Conservation (phyloP, 352 stramenopile species). For the Chrysophaeum taylorii region DNA sequence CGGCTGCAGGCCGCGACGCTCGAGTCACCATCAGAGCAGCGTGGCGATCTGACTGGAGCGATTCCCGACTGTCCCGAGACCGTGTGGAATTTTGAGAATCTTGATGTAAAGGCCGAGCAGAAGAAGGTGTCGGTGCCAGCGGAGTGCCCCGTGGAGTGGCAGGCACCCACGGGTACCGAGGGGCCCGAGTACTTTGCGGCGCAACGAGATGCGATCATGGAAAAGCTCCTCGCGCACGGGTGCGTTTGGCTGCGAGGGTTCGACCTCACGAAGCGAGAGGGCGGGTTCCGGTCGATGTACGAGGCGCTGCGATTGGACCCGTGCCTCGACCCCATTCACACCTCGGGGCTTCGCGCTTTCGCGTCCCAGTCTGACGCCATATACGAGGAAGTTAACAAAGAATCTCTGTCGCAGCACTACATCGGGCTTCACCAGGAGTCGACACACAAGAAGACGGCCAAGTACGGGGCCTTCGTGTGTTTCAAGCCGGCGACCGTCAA, state of each 20-base stretch:
- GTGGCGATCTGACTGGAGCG: conserved; percentile 36
- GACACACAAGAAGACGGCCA: conserved; percentile 52
- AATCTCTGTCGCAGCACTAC: conserved; percentile 48
- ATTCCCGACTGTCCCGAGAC: conserved; percentile 61
- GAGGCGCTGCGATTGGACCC: conserved; percentile 49
- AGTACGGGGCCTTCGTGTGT: conserved; percentile 58
- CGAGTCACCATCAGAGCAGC: too few species aligned
- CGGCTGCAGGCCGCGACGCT: too few species aligned
- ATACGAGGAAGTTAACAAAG: conserved; percentile 66
- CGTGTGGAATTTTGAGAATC: conserved; percentile 43
- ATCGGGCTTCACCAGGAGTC: conserved; percentile 59
- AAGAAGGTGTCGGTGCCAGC: background rate
- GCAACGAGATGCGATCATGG: conserved; percentile 44
- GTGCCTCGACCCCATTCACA: conserved; percentile 60
- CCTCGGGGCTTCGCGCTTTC: conserved; percentile 53
- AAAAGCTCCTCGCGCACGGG: conserved; percentile 46
- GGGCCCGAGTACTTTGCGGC: conserved; percentile 30
- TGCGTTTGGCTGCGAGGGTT: conserved; percentile 57
- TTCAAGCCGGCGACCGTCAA: conserved; percentile 57
- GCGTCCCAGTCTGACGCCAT: conserved; percentile 52
- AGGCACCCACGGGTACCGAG: background rate
- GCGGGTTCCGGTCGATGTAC: conserved; percentile 48
- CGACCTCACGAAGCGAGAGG: conserved; percentile 49
- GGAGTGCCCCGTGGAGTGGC: background rate
- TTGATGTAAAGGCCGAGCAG: conserved; percentile 9